Percentiles rank a stretch among this genome's conserved stretches.
Conservation (phyloP, 2,329 filamentous ascomycete genomes). For the Akanthomyces uredinophilus region DNA sequence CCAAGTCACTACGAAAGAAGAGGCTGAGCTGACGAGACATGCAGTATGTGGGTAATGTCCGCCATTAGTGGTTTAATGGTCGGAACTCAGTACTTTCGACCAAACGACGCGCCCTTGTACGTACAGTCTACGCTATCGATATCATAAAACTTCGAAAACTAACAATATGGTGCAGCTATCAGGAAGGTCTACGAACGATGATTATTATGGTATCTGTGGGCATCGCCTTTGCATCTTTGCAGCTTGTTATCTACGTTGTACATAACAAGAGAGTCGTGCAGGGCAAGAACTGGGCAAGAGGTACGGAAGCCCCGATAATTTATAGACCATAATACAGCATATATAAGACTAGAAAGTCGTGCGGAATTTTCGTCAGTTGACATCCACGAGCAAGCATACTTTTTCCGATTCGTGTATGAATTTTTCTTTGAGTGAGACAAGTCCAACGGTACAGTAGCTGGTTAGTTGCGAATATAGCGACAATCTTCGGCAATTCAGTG, state of each 20-base stretch:
- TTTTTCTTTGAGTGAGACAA: no score
- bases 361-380: no score
- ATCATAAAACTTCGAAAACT: neutral
- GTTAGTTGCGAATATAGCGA: no score
- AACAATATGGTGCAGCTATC: conserved; percentile 29
- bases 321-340: no score
- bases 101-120: conserved; percentile 36
- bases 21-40: neutral
- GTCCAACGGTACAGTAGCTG: no score
- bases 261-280: neutral
- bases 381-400: no score
- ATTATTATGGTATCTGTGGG: conserved; percentile 40
- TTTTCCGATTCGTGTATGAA: no score
- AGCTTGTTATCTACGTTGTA: conserved; percentile 22
- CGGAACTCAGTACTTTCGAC: conserved; percentile 45
- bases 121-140: conserved; percentile 19
- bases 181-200: conserved; percentile 39
- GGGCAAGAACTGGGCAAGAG: no score
- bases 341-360: no score
- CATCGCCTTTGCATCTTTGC: conserved; percentile 34
- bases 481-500: no score
- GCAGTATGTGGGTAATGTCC: conserved; percentile 43
- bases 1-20: neutral
- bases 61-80: conserved; percentile 46
- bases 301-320: no score